These are phyloP conservation scores for Zymoseptoria tritici DNA, from an alignment of 2,329 filamentous ascomycete species.

Conservation along the genomic window DNA sequence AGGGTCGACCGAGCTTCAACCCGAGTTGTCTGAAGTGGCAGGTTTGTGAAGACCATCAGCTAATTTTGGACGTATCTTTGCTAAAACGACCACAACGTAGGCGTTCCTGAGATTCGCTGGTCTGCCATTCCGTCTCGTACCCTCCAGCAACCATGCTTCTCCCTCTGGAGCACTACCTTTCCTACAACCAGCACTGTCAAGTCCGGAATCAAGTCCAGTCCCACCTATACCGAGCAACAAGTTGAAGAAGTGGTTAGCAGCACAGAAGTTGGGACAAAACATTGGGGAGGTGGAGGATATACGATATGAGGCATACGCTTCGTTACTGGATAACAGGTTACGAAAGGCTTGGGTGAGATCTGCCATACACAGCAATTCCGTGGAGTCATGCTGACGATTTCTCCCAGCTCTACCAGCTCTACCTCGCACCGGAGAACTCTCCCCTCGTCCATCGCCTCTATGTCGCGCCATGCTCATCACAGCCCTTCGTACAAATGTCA, in stretches of 20 bases:
- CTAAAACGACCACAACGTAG: slow-evolving; percentile 38
- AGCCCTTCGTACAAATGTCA: slow-evolving; percentile 54
- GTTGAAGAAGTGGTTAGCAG: slow-evolving; percentile 59
- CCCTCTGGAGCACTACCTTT: slow-evolving; percentile 85
- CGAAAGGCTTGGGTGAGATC: slow-evolving; percentile 71
- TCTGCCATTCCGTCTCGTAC: slow-evolving; percentile 57
- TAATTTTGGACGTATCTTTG: background rate
- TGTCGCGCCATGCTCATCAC: slow-evolving; percentile 54
- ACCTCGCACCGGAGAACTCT: slow-evolving; percentile 64
- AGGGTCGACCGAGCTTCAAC: slow-evolving; percentile 71
- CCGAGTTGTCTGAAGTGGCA: slow-evolving; percentile 95
- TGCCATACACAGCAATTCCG: background rate
- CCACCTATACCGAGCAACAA: slow-evolving; percentile 53
- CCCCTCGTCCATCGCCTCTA: slow-evolving; percentile 65
- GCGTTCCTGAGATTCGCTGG: slow-evolving; percentile 73
- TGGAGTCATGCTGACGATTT: background rate
- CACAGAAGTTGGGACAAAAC: slow-evolving; percentile 24
- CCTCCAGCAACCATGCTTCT: slow-evolving; percentile 89
- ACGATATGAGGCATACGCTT: slow-evolving; percentile 66
- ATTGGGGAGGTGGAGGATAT: slow-evolving; percentile 44
- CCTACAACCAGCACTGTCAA: slow-evolving; percentile 52
- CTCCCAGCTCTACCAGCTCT: slow-evolving; percentile 65
- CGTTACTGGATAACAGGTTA: slow-evolving; percentile 68
- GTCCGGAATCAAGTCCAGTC: slow-evolving; percentile 29
- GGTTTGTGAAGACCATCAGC: slow-evolving; percentile 45